These are phyloP conservation scores for Talaromyces proteolyticus DNA, from an alignment of 495 filamentous ascomycete genomes.

Conservation along the genomic window DNA sequence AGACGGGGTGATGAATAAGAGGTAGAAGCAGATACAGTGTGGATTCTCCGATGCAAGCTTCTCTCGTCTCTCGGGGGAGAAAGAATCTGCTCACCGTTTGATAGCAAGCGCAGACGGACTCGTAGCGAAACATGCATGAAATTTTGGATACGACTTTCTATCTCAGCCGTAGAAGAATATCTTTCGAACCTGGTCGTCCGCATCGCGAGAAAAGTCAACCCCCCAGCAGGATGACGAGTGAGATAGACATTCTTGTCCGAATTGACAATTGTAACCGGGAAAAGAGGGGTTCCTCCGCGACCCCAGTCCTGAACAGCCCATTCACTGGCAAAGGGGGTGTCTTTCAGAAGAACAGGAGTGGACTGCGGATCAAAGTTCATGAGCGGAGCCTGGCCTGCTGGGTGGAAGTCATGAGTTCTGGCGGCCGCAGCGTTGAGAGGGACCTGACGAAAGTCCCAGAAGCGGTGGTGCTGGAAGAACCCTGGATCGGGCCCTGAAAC, in stretches of 20 bases:
- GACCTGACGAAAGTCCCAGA: conserved; percentile 60
- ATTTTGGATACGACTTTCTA: conserved; percentile 48
- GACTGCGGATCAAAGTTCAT: conserved; percentile 6
- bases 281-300: conserved; percentile 33
- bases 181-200: conserved; percentile 48
- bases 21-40: neutral
- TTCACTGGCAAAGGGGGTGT: conserved; percentile 35
- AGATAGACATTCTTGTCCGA: conserved; percentile 64
- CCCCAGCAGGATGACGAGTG: conserved; percentile 21
- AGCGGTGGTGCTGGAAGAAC: conserved; percentile 58
- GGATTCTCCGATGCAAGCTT: neutral
- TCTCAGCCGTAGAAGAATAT: conserved; percentile 60
- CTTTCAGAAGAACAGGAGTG: conserved; percentile 20
- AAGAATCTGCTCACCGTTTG: conserved; percentile 8
- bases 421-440: conserved; percentile 10
- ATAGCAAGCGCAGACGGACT: conserved; percentile 43
- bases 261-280: conserved; percentile 52
- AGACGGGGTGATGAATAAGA: neutral
- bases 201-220: conserved; percentile 52
- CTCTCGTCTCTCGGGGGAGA: conserved; percentile 3
- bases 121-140: conserved; percentile 58
- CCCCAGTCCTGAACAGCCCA: conserved; percentile 60
- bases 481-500: conserved; percentile 31
- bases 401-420: conserved; percentile 19
- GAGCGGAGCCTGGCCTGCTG: conserved; percentile 23